Conservation (phyloP, 306 rosid genomes). For the Biancaea sappan region DNA sequence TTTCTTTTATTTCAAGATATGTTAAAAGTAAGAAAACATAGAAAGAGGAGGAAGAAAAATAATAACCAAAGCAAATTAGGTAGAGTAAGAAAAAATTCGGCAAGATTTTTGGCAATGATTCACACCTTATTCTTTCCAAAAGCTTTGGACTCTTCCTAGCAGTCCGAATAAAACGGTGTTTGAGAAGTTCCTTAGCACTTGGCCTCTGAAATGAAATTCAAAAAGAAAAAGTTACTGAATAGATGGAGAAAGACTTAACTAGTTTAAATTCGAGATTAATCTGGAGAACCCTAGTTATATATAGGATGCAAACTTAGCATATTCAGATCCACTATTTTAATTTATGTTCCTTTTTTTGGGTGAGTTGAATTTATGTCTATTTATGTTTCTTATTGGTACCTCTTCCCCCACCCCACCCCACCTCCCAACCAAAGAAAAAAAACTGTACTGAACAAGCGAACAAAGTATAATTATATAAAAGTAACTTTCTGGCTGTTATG, state of each 20-base stretch:
- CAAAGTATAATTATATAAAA: not conserved
- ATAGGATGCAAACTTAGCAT: not conserved
- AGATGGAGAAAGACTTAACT: not conserved
- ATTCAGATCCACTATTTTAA: not conserved
- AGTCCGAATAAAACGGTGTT: slow-evolving; percentile 11
- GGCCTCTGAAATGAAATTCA: slow-evolving; percentile 17
- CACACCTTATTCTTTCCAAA: slow-evolving; percentile 20
- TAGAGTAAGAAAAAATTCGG: slow-evolving; percentile 3
- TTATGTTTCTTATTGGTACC: not conserved
- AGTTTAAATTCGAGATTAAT: not conserved
- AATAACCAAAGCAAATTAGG: not conserved
- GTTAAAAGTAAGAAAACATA: not conserved
- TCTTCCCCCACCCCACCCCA: no score
- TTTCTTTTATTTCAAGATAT: not conserved
- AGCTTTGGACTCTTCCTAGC: slow-evolving; percentile 17
- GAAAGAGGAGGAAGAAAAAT: not conserved
- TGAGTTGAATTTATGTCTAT: no score
- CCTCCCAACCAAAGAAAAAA: no score
- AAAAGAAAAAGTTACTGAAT: not conserved
- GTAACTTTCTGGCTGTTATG: not conserved
- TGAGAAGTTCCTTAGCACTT: slow-evolving; percentile 26
- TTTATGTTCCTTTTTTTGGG: slow-evolving; percentile 7
- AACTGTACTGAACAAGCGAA: not conserved
- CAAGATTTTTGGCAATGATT: not conserved
- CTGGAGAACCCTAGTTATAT: not conserved